Evolutionary conservation across 805 yeast species (phyloP).

Genomic region (Wickerhamiella dianesei): DNA sequence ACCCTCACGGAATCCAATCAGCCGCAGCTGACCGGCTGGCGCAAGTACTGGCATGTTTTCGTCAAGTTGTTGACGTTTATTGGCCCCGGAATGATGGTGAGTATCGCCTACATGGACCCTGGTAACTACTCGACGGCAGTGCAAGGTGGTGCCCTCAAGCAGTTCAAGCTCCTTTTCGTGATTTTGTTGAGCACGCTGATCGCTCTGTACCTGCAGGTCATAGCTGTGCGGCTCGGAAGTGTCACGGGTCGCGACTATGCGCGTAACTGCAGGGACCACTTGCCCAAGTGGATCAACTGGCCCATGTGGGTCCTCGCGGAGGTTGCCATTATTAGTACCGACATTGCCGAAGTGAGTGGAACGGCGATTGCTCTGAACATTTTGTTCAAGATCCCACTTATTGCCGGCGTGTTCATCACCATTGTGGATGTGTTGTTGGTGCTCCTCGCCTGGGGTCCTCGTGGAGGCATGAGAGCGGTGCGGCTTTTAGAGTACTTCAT

Average conservation of each 20-base stretch:
- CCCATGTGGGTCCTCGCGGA: constrained; percentile 68
- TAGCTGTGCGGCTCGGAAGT: constrained; percentile 80
- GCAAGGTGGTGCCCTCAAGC: constrained; percentile 80
- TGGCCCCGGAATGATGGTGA: constrained; percentile 95
- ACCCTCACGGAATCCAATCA: background rate
- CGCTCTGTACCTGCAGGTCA: constrained; percentile 74
- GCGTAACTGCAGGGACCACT: constrained; percentile 64
- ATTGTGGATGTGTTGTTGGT: constrained; percentile 77
- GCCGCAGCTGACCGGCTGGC: constrained; percentile 1
- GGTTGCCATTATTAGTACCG: constrained; percentile 86
- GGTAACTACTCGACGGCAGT: constrained; percentile 95
- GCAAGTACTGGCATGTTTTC: constrained; percentile 10
- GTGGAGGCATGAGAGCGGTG: constrained; percentile 64
- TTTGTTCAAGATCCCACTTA: constrained; percentile 62
- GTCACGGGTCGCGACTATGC: constrained; percentile 92
- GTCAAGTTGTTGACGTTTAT: constrained; percentile 48
- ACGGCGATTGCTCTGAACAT: constrained; percentile 88
- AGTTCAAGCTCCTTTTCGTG: constrained; percentile 65
- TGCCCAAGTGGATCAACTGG: constrained; percentile 39
- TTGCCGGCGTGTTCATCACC: constrained; percentile 73
- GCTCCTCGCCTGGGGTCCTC: constrained; percentile 75
- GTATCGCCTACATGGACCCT: constrained; percentile 94
- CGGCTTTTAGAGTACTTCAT: constrained; percentile 75
- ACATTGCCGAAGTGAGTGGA: constrained; percentile 95
- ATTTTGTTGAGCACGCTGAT: constrained; percentile 66